Evolutionary conservation across 1,284 basidiomycete genomes (phyloP).

Genomic region (Irpex sp.): DNA sequence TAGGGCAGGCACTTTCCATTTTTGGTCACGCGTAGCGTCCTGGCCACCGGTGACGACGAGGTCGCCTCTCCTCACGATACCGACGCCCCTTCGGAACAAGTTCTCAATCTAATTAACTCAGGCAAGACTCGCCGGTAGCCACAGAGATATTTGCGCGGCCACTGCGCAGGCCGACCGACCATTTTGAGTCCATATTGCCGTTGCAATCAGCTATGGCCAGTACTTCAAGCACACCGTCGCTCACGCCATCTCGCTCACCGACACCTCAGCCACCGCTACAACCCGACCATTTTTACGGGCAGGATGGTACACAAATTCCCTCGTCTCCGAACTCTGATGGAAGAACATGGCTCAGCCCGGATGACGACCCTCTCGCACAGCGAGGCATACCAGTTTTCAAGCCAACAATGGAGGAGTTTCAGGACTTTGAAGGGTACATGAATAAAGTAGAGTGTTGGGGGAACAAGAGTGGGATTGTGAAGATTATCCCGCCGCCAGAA

Average conservation of each 20-base stretch:
- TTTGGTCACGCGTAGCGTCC: conserved; percentile 9
- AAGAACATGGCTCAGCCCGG: conserved; percentile 67
- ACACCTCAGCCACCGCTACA: conserved; percentile 52
- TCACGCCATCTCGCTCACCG: conserved; percentile 52
- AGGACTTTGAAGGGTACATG: conserved; percentile 88
- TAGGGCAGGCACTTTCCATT: conserved; percentile 11
- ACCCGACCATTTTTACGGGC: conserved; percentile 79
- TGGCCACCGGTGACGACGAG: conserved; percentile 1
- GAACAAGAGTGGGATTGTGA: conserved; percentile 83
- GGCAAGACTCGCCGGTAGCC: neutral
- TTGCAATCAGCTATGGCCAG: conserved; percentile 18
- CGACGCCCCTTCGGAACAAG: neutral
- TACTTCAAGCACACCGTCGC: conserved; percentile 36
- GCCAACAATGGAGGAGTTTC: conserved; percentile 85
- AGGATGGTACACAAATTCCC: conserved; percentile 38
- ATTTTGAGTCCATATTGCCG: neutral
- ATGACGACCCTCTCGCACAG: conserved; percentile 80
- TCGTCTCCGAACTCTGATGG: conserved; percentile 58
- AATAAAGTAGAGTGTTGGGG: conserved; percentile 86
- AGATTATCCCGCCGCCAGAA: conserved; percentile 90
- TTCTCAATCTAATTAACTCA: neutral
- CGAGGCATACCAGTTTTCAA: conserved; percentile 94
- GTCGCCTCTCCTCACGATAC: neutral
- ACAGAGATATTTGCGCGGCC: neutral
- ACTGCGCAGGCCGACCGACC: neutral